Evolutionary conservation across 495 filamentous ascomycete genomes (phyloP).

Genomic region (Neurospora sp.): DNA sequence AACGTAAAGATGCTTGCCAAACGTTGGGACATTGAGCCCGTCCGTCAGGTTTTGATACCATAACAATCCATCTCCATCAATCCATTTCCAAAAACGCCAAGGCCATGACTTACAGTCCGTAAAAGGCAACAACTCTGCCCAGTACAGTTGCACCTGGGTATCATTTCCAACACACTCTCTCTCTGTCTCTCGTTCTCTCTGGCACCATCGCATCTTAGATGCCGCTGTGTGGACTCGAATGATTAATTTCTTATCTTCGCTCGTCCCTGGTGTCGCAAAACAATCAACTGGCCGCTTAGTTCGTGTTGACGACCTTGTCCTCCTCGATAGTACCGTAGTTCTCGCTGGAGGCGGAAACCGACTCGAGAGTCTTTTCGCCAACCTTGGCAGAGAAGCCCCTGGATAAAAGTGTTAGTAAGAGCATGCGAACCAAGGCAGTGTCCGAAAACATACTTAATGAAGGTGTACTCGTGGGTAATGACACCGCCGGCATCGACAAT

Average conservation of each 20-base stretch:
- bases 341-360: conserved; percentile 54
- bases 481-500: conserved; percentile 55
- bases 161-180: not conserved
- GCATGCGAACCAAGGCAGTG: not conserved
- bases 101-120: not conserved
- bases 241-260: not conserved
- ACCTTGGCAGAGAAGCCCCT: conserved; percentile 73
- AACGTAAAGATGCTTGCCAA: not conserved
- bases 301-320: conserved; percentile 48
- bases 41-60: not conserved
- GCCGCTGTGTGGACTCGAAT: not conserved
- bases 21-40: not conserved
- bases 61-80: not conserved
- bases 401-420: conserved; percentile 7
- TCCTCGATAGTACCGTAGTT: conserved; percentile 67
- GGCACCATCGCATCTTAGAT: not conserved
- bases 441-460: conserved; percentile 43
- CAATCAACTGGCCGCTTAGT: conserved; percentile 2
- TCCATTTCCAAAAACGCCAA: not conserved
- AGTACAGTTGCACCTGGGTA: not conserved
- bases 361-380: conserved; percentile 55
- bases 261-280: not conserved
- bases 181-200: not conserved
- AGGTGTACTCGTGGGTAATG: conserved; percentile 46
- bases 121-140: not conserved